A percentile compares a stretch with the other conserved stretches of the same genome.
Conservation (phyloP, 805 yeast genomes). For the Grigorovia humatica region DNA sequence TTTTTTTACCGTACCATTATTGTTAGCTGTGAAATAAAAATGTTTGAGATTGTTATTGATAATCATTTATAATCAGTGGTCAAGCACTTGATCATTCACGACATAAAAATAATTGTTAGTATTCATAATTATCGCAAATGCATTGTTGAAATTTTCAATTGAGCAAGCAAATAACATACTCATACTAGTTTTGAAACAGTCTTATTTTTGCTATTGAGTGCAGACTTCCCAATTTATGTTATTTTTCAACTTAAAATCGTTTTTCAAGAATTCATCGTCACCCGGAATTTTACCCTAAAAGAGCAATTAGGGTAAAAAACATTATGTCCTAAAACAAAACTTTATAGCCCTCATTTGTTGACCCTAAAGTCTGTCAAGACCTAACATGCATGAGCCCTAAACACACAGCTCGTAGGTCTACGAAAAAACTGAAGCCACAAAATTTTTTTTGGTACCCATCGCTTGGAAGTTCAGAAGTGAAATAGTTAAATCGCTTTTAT, state of each 20-base stretch:
- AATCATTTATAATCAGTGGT: background rate
- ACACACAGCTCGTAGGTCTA: background rate
- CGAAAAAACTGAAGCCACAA: background rate
- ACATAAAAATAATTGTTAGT: background rate
- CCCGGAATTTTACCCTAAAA: background rate
- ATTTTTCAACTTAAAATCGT: no score
- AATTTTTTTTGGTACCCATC: background rate
- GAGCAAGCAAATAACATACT: no score
- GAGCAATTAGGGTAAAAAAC: background rate
- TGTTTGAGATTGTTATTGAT: constrained; percentile 4
- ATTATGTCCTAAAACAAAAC: background rate
- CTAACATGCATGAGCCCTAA: background rate
- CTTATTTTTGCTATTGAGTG: no score
- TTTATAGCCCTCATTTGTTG: background rate
- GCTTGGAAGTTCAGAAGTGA: background rate
- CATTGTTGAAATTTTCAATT: no score
- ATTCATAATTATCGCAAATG: background rate
- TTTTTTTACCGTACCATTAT: constrained; percentile 28
- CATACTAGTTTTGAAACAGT: no score
- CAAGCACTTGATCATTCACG: background rate
- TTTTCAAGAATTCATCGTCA: background rate
- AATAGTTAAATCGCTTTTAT: background rate
- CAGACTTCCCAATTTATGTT: no score
- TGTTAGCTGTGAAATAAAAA: constrained; percentile 1
- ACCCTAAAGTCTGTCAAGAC: background rate